Conservation (phyloP, 306 rosid species). For the Inga leiocalycina region DNA sequence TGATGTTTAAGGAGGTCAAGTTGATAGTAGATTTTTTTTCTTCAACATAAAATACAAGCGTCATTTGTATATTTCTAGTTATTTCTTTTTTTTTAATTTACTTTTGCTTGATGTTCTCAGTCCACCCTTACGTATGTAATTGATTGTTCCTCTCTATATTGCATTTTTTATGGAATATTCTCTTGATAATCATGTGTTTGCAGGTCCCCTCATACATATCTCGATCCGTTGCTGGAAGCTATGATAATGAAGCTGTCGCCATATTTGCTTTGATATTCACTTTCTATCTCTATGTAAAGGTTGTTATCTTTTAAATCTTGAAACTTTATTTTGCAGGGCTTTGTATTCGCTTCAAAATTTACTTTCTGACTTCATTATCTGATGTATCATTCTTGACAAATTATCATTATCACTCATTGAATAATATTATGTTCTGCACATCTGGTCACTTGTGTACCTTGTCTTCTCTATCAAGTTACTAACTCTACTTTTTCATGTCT, state of each 20-base stretch:
- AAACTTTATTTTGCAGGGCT: conserved; percentile 3
- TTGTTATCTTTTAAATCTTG: conserved; percentile 33
- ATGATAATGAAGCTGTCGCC: conserved; percentile 99
- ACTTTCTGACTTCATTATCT: not conserved
- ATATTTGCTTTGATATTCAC: conserved; percentile 97
- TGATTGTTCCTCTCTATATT: not conserved
- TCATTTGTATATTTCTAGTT: not conserved
- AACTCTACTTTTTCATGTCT: conserved; percentile 36
- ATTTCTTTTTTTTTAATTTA: not conserved
- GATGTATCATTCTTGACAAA: not conserved
- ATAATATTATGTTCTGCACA: conserved; percentile 26
- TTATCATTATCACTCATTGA: conserved; percentile 16
- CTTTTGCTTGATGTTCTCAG: not conserved
- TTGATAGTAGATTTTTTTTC: not conserved
- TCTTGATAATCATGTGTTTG: conserved; percentile 7
- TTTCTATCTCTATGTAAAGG: conserved; percentile 97
- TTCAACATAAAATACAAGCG: not conserved
- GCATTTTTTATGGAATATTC: not conserved
- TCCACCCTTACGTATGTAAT: not conserved
- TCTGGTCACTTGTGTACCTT: conserved; percentile 7
- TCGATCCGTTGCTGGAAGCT: conserved; percentile 99
- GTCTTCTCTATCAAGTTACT: conserved; percentile 39
- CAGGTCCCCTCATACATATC: conserved; percentile 98
- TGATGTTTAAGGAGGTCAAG: not conserved
- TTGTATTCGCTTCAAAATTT: conserved; percentile 23